Percentiles rank a stretch among this genome's conserved stretches.
Conservation (phyloP, 2,329 filamentous ascomycete species). For the Penicillium sp. region DNA sequence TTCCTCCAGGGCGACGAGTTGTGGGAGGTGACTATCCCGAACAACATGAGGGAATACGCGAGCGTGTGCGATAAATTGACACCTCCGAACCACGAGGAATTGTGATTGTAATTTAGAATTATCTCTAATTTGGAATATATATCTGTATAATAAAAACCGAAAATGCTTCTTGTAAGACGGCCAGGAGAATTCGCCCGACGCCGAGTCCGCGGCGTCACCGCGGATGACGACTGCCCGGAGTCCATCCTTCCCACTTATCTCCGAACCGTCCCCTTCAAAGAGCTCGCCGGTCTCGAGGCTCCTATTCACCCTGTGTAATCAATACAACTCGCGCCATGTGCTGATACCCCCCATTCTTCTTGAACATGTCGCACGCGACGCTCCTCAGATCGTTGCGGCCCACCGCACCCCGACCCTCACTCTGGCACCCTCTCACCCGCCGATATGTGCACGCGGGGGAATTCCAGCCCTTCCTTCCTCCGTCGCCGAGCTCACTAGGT, state of each 20-base stretch:
- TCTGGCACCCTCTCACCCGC: constrained; percentile 15
- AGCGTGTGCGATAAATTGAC: constrained; percentile 28
- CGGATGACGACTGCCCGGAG: constrained; percentile 19
- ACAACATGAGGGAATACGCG: constrained; percentile 37
- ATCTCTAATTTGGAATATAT: constrained; percentile 1
- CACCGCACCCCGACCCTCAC: constrained; percentile 3
- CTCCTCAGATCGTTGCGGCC: constrained; percentile 21
- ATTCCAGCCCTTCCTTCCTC: constrained; percentile 69
- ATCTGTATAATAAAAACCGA: background rate
- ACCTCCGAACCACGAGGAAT: constrained; percentile 19
- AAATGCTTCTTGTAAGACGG: background rate
- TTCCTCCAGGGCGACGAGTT: constrained; percentile 32
- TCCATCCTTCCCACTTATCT: constrained; percentile 7
- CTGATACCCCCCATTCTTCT: constrained; percentile 5
- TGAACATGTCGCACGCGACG: constrained; percentile 20
- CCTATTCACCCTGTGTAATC: background rate
- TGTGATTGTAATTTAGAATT: constrained; percentile 9
- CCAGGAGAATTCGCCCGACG: background rate
- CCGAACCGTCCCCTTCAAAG: constrained; percentile 1
- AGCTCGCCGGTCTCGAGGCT: background rate
- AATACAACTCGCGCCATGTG: constrained; percentile 12
- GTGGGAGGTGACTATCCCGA: constrained; percentile 35
- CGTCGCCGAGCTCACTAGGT: constrained; percentile 75
- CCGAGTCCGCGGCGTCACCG: constrained; percentile 9
- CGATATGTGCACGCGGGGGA: constrained; percentile 39